Percentiles rank a stretch among this genome's conserved stretches.
phyloP scores from a whole-genome alignment of 2,329 filamentous ascomycete species.

The Herpotrichia juniperi region DNA sequence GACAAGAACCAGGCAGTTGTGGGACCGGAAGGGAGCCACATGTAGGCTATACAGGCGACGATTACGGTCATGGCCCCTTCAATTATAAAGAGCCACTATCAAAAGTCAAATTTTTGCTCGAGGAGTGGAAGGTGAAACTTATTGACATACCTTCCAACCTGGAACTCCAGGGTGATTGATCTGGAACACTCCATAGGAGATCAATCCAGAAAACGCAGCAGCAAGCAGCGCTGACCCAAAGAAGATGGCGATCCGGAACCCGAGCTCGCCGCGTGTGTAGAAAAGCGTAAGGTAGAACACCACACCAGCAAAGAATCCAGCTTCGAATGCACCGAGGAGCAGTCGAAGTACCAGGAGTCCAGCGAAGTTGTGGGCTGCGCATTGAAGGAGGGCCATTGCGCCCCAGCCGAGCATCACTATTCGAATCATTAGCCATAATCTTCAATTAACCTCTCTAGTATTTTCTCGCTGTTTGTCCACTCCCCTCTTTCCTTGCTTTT shows the following conservation, averaged over 20 bases:
- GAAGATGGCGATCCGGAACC: constrained; percentile 53
- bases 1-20: constrained; percentile 49
- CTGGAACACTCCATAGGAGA: constrained; percentile 55
- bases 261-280: constrained; percentile 50
- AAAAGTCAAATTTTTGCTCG: too few relatives aligned
- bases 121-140: constrained; percentile 6
- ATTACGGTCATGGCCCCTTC: constrained; percentile 39
- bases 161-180: constrained; percentile 54
- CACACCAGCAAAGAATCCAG: constrained; percentile 61
- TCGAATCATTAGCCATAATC: constrained; percentile 5
- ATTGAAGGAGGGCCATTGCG: constrained; percentile 55
- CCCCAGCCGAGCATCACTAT: constrained; percentile 57
- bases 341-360: constrained; percentile 57
- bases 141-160: constrained; percentile 51
- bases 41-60: constrained; percentile 35
- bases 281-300: constrained; percentile 63
- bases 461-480: too few relatives aligned
- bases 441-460: too few relatives aligned
- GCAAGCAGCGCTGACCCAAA: constrained; percentile 51
- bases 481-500: too few relatives aligned
- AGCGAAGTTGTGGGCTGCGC: constrained; percentile 55
- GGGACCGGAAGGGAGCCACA: constrained; percentile 41
- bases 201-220: constrained; percentile 49
- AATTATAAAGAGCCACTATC: not conserved
- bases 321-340: constrained; percentile 56